A percentile compares a stretch with the other conserved stretches of the same genome.
Conservation (phyloP, 169 alveolate genomes). For the Amoebophrya sp. region DNA sequence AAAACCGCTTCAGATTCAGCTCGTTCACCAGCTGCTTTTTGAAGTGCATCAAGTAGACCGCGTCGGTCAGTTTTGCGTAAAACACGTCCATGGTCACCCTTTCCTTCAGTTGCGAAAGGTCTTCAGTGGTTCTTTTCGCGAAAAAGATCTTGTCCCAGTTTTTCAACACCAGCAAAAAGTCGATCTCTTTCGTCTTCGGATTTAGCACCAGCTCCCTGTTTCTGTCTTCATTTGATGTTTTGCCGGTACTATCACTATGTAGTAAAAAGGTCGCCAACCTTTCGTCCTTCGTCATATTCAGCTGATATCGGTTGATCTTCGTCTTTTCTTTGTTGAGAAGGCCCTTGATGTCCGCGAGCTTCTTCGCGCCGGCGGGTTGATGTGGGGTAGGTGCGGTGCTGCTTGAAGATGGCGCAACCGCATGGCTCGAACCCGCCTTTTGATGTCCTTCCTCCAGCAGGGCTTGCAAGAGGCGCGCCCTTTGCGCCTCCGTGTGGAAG, state of each 20-base stretch:
- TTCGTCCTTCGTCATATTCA: background rate
- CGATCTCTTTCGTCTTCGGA: background rate
- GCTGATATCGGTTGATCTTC: background rate
- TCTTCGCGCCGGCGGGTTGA: too few species aligned
- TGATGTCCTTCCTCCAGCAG: too few species aligned
- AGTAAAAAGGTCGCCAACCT: background rate
- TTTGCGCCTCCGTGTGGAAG: too few species aligned
- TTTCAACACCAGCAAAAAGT: background rate
- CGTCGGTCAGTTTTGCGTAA: conserved; percentile 3
- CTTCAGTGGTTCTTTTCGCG: background rate
- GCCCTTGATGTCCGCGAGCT: background rate
- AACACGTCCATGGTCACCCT: background rate
- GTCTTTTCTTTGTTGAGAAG: background rate
- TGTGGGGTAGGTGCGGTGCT: too few species aligned
- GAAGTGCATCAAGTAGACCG: background rate
- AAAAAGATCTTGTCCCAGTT: background rate
- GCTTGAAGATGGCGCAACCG: too few species aligned
- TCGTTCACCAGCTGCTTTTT: background rate
- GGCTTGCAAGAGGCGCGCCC: too few species aligned
- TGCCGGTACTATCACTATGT: too few species aligned
- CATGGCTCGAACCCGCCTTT: too few species aligned
- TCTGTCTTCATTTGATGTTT: background rate
- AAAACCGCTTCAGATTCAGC: background rate
- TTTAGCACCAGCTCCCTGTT: background rate
- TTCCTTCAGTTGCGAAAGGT: background rate